Evolutionary conservation across 768 basidiomycete species (phyloP), one percentile per base, ranked within the genome.

Genomic region (Cytidiella melzeri): DNA sequence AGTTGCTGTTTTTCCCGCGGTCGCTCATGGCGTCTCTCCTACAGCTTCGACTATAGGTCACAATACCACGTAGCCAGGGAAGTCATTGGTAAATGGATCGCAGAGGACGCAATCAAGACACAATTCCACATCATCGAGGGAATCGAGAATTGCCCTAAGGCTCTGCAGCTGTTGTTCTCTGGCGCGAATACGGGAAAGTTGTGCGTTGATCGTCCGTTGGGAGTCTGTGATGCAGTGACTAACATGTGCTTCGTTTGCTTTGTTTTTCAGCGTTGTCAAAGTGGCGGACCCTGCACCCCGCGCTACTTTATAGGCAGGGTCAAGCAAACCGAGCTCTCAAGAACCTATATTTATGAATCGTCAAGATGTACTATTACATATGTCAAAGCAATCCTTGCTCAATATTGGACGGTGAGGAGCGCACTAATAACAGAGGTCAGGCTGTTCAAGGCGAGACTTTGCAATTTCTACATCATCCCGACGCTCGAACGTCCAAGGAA

Each of bases 101-200:
- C 64, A 18, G 78, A 81, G 21, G 88, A 90, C 5, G 74, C 81
- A n/a, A 66, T 94, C 50, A 85, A 90, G 63, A 74, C 84, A 13
- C 85, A 82, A 55, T 90, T 87, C 67, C 89, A 92, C 59, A 67
- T 92, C 34, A 77, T 92, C 0, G 72, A 87, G 44, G 88, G 88
- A 2, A 65, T 91, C 39, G 80, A 87, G 55, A 78, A 83, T 45
- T 86, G 87, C 13, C 85, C 88, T 1, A 69, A 70, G 18, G 76
- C 84, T n/a, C 65, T 92, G 38, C 78, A 75, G 1, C 63, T 89
- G 70, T 67, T 94, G 10, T 93, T 81, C 68, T 76, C 67, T 11
- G 90, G 91, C 23, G 83, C 72, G 2, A 92, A 92, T 61, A 83
- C 73, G 0, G 91, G 90, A 40, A 92, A 92, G 69, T 59, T 92